phyloP scores from a whole-genome alignment of 139 green algal genomes.

The Desmodesmus armatus region DNA sequence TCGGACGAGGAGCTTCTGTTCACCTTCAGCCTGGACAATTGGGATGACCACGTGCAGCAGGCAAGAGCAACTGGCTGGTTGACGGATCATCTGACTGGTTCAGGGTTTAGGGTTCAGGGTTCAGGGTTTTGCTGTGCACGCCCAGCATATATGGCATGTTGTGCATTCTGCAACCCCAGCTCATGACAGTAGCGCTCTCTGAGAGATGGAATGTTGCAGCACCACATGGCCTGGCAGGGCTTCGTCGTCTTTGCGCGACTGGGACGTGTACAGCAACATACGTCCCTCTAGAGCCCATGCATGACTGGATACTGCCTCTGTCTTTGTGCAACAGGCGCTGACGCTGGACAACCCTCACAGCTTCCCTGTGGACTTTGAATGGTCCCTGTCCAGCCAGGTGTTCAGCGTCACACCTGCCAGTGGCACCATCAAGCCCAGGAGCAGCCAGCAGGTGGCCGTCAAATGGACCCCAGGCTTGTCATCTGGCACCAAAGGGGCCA shows the following conservation, averaged over 20 bases:
- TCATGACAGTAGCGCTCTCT: too few relatives aligned
- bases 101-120: too few relatives aligned
- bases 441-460: constrained; percentile 51
- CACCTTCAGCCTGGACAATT: constrained; percentile 68
- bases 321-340: constrained; percentile 53
- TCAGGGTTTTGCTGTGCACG: not conserved
- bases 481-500: not conserved
- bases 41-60: constrained; percentile 66
- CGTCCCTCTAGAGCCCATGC: not conserved
- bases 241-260: too few relatives aligned
- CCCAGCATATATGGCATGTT: too few relatives aligned
- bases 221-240: too few relatives aligned
- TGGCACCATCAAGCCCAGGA: constrained; percentile 57
- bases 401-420: constrained; percentile 57
- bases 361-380: constrained; percentile 72
- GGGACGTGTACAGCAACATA: not conserved
- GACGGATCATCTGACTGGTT: too few relatives aligned
- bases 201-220: too few relatives aligned
- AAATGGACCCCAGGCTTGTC: constrained; percentile 55
- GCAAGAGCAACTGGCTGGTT: constrained; percentile 28
- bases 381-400: constrained; percentile 43
- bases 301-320: not conserved
- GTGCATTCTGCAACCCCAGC: not conserved
- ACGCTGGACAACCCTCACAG: constrained; percentile 73
- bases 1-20: constrained; percentile 74